A percentile compares a stretch with the other conserved stretches of the same genome.
Evolutionary conservation across 2,329 filamentous ascomycete species (phyloP).

Genomic region (Aspergillus fijiensis): DNA sequence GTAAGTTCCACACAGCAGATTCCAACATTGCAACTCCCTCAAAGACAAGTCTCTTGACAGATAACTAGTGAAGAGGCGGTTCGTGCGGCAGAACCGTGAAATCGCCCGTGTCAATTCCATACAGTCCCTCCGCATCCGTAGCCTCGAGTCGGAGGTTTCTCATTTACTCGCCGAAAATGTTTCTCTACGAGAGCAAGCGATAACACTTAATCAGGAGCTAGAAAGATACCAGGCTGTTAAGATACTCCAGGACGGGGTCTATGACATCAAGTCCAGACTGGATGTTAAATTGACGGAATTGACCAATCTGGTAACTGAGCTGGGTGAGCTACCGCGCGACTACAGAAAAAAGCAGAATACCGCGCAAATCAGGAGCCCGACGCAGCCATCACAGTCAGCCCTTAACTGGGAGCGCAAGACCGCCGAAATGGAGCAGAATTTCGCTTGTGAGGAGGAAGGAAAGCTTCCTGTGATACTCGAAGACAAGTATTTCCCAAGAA

Average conservation of each 20-base stretch:
- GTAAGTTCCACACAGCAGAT: slow-evolving; percentile 34
- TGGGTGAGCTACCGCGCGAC: slow-evolving; percentile 47
- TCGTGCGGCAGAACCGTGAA: slow-evolving; percentile 66
- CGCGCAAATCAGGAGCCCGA: slow-evolving; percentile 14
- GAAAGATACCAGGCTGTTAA: slow-evolving; percentile 49
- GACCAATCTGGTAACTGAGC: slow-evolving; percentile 53
- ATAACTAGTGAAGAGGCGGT: slow-evolving; percentile 59
- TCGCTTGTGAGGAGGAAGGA: slow-evolving; percentile 30
- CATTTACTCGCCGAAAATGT: slow-evolving; percentile 62
- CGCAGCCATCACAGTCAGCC: slow-evolving; percentile 1
- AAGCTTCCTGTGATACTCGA: slow-evolving; percentile 60
- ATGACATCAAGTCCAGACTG: slow-evolving; percentile 54
- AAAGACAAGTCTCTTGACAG: not conserved
- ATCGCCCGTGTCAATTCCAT: slow-evolving; percentile 64
- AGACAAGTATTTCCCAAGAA: slow-evolving; percentile 57
- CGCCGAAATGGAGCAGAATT: slow-evolving; percentile 16
- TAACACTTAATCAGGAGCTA: slow-evolving; percentile 56
- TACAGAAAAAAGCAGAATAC: slow-evolving; percentile 22
- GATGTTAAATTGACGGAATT: slow-evolving; percentile 59
- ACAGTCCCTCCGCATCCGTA: slow-evolving; percentile 64
- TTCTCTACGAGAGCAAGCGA: slow-evolving; percentile 58
- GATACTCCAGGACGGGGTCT: slow-evolving; percentile 48
- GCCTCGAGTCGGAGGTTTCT: slow-evolving; percentile 61
- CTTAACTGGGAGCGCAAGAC: slow-evolving; percentile 17
- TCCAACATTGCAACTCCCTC: not conserved